A percentile compares a stretch with the other conserved stretches of the same genome.
phyloP scores from a whole-genome alignment of 371 early-diverging fungal genomes.

The Entomophthora muscae region DNA sequence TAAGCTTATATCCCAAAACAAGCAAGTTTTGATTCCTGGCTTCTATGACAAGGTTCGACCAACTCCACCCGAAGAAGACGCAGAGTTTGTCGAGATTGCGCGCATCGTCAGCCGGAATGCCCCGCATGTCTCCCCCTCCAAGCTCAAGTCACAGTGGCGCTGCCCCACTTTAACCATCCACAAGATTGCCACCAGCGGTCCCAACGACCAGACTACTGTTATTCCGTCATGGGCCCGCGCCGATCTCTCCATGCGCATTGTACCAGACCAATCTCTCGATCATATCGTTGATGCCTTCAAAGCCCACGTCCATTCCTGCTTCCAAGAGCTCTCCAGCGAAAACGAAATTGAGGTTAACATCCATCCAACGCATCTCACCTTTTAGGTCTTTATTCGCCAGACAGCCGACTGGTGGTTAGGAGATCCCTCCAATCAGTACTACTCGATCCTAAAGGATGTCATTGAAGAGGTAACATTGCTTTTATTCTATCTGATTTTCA shows the following conservation, averaged over 20 bases:
- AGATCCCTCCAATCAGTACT: slow-evolving; percentile 41
- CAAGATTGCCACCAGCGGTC: slow-evolving; percentile 53
- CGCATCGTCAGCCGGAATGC: slow-evolving; percentile 10
- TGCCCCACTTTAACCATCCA: slow-evolving; percentile 64
- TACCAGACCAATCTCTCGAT: slow-evolving; percentile 53
- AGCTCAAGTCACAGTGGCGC: slow-evolving; percentile 61
- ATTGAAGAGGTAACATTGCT: slow-evolving; percentile 22
- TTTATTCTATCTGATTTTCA: slow-evolving; percentile 9
- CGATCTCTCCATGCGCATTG: slow-evolving; percentile 58
- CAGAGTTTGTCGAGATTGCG: slow-evolving; percentile 14
- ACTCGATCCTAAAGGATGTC: slow-evolving; percentile 41
- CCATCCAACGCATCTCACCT: background rate
- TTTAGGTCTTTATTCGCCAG: slow-evolving; percentile 32
- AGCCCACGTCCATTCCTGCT: slow-evolving; percentile 27
- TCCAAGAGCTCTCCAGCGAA: slow-evolving; percentile 28
- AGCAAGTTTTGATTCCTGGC: slow-evolving; percentile 48
- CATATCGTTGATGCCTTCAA: slow-evolving; percentile 37
- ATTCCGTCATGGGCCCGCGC: slow-evolving; percentile 54
- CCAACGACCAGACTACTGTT: slow-evolving; percentile 38
- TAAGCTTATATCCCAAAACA: slow-evolving; percentile 28
- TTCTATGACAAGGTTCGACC: slow-evolving; percentile 38
- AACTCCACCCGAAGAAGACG: slow-evolving; percentile 27
- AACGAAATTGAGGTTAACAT: slow-evolving; percentile 24
- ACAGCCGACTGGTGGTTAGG: slow-evolving; percentile 69
- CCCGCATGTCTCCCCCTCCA: slow-evolving; percentile 24